phyloP scores from a whole-genome alignment of 306 rosid species.

The Castanea crenata region DNA sequence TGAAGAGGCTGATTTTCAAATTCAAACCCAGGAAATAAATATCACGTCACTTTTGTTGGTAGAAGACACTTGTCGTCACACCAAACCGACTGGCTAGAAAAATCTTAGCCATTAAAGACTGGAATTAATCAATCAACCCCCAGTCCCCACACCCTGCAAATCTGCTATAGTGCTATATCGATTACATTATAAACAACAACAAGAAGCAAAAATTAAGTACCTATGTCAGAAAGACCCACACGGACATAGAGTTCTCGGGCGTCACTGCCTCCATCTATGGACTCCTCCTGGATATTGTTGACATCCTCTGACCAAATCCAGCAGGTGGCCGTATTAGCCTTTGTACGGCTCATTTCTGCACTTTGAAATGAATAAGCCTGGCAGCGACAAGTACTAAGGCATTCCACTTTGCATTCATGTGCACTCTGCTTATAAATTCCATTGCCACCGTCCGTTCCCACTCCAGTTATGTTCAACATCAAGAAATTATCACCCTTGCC shows the following conservation, averaged over 20 bases:
- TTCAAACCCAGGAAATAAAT: too few relatives aligned
- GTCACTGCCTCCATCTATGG: too few relatives aligned
- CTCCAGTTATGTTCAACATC: background rate
- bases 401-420: background rate
- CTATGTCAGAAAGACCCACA: background rate
- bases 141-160: background rate
- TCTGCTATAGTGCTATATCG: background rate
- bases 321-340: background rate
- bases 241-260: background rate
- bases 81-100: too few relatives aligned
- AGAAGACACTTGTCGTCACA: too few relatives aligned
- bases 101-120: too few relatives aligned
- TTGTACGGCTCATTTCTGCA: too few relatives aligned
- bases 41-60: too few relatives aligned
- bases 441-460: background rate
- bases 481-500: background rate
- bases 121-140: background rate
- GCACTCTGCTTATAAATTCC: background rate
- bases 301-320: conserved; percentile 6
- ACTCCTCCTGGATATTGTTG: conserved; percentile 7
- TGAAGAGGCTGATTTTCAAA: too few relatives aligned
- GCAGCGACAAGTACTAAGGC: background rate
- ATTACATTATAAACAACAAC: background rate
- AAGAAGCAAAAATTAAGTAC: background rate
- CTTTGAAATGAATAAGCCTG: background rate